These are phyloP conservation scores for Diversispora epigaea DNA, from an alignment of 192 early-diverging fungal species.

Conservation along the genomic window DNA sequence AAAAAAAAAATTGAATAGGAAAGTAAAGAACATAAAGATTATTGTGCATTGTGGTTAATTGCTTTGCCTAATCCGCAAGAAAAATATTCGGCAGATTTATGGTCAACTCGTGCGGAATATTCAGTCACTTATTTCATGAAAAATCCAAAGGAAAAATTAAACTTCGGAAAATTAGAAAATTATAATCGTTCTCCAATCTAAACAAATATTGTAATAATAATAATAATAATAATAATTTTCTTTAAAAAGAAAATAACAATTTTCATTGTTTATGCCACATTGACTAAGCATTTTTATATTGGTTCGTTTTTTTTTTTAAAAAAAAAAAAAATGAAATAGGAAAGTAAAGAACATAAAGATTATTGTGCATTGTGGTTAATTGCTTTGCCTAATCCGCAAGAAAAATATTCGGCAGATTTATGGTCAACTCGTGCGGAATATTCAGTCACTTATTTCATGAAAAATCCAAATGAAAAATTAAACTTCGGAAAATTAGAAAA, in stretches of 20 bases:
- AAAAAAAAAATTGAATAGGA: not conserved
- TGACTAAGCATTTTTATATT: not conserved
- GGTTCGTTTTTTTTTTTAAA: not conserved
- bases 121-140: slow-evolving; percentile 14
- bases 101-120: not conserved
- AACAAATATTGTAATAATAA: too few species aligned
- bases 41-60: slow-evolving; percentile 4
- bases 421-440: not conserved
- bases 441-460: slow-evolving; percentile 17
- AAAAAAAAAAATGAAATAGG: not conserved
- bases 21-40: slow-evolving; percentile 8
- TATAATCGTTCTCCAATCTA: not conserved
- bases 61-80: slow-evolving; percentile 19
- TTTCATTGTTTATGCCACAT: not conserved
- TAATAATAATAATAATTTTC: too few species aligned
- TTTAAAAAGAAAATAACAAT: not conserved
- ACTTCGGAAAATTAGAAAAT: slow-evolving; percentile 17
- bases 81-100: not conserved
- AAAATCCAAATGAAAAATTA: slow-evolving; percentile 4
- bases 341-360: slow-evolving; percentile 4
- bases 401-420: not conserved
- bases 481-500: slow-evolving; percentile 18
- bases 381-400: slow-evolving; percentile 15
- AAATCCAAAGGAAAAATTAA: slow-evolving; percentile 1
- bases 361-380: slow-evolving; percentile 10